A percentile compares a stretch with the other conserved stretches of the same genome.
phyloP scores from a whole-genome alignment of 176 grass and related monocot genomes.

The Guadua angustifolia region DNA sequence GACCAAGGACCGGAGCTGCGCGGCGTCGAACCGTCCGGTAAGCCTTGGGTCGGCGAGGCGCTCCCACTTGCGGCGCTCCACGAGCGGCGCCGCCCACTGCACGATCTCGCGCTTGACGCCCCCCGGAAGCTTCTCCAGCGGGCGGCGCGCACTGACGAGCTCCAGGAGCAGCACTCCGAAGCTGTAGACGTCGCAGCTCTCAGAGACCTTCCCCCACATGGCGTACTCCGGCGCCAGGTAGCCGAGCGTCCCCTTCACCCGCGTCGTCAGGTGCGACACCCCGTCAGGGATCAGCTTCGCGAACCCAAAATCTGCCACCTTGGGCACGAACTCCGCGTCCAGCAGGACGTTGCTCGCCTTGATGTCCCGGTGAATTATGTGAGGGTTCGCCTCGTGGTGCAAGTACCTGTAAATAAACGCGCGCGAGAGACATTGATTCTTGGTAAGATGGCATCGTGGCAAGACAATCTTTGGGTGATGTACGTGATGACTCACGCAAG shows the following conservation, averaged over 20 bases:
- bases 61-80: conserved; percentile 59
- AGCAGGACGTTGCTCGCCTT: conserved; percentile 86
- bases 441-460: neutral
- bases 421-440: neutral
- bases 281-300: conserved; percentile 81
- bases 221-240: conserved; percentile 84
- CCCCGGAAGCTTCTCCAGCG: conserved; percentile 62
- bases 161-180: conserved; percentile 79
- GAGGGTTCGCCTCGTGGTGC: conserved; percentile 76
- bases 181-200: conserved; percentile 82
- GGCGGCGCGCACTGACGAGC: conserved; percentile 57
- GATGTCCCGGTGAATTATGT: conserved; percentile 79
- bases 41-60: conserved; percentile 60
- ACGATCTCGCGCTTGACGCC: conserved; percentile 70
- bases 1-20: conserved; percentile 53
- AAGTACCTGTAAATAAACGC: conserved; percentile 45
- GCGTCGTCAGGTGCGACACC: conserved; percentile 75
- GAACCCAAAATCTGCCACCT: conserved; percentile 78
- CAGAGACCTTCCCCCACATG: conserved; percentile 81
- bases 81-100: conserved; percentile 64
- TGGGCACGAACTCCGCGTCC: conserved; percentile 62
- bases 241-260: conserved; percentile 76
- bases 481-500: conserved; percentile 49
- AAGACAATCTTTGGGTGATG: neutral
- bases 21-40: conserved; percentile 47